Evolutionary conservation across 768 basidiomycete genomes (phyloP).

Genomic region (Agrocybe pediades): DNA sequence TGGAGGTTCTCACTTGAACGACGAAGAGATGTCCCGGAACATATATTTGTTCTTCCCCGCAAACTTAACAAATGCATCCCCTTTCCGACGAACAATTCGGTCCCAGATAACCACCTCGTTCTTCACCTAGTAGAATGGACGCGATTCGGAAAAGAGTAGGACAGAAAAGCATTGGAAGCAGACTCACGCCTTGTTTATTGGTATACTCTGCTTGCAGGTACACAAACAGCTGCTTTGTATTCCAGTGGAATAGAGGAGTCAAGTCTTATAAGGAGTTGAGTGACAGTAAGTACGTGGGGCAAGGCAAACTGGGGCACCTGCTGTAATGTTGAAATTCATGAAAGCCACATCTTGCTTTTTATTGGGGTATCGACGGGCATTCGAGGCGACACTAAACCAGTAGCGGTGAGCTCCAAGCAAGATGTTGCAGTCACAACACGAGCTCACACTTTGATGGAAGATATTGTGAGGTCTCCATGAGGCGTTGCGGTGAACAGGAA

Average conservation of each 20-base stretch:
- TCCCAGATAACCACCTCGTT: constrained; percentile 88
- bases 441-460: constrained; percentile 77
- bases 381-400: constrained; percentile 34
- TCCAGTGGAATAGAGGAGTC: constrained; percentile 87
- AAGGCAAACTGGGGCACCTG: constrained; percentile 50
- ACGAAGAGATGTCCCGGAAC: constrained; percentile 71
- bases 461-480: constrained; percentile 56
- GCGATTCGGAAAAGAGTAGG: background rate
- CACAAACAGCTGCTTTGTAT: constrained; percentile 93
- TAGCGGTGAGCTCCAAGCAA: constrained; percentile 4
- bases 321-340: constrained; percentile 78
- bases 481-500: constrained; percentile 63
- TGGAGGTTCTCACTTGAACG: constrained; percentile 66
- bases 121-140: constrained; percentile 19
- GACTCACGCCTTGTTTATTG: constrained; percentile 68
- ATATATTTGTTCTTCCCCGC: constrained; percentile 80
- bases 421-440: background rate
- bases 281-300: background rate
- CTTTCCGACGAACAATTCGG: constrained; percentile 80
- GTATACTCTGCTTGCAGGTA: constrained; percentile 86
- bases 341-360: constrained; percentile 77
- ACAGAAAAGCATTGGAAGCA: background rate
- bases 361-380: constrained; percentile 55
- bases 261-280: constrained; percentile 53
- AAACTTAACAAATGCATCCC: constrained; percentile 70